A percentile compares a stretch with the other conserved stretches of the same genome.
Evolutionary conservation across 768 basidiomycete species (phyloP).

Genomic region (Phylloporus sp.): DNA sequence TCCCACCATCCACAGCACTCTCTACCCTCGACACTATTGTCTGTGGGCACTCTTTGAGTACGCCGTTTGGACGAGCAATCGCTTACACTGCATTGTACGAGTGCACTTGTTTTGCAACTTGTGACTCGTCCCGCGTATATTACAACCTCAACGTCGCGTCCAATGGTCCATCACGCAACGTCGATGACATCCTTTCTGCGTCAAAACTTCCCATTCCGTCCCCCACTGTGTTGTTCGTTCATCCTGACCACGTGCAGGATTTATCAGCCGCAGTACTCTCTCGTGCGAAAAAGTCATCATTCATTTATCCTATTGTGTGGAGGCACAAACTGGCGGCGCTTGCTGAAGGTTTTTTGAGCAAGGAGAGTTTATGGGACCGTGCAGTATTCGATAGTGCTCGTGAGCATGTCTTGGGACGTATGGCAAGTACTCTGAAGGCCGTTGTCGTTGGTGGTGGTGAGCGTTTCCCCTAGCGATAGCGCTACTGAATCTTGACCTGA

Average conservation of each 20-base stretch:
- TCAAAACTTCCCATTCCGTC: conserved; percentile 57
- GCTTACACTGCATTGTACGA: conserved; percentile 78
- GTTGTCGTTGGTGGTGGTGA: conserved; percentile 71
- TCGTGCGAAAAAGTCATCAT: conserved; percentile 49
- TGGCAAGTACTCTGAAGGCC: conserved; percentile 59
- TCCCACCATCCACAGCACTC: conserved; percentile 68
- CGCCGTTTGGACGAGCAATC: conserved; percentile 75
- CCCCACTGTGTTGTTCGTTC: conserved; percentile 77
- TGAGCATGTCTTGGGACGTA: conserved; percentile 52
- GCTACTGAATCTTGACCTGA: too few species aligned
- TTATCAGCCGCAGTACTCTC: conserved; percentile 52
- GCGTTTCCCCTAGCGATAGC: conserved; percentile 17
- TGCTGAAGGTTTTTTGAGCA: conserved; percentile 68
- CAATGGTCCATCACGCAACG: conserved; percentile 25
- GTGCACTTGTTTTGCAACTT: conserved; percentile 67
- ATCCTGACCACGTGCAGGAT: conserved; percentile 56
- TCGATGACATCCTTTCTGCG: conserved; percentile 47
- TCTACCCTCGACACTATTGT: conserved; percentile 74
- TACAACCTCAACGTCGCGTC: conserved; percentile 22
- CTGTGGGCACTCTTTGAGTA: conserved; percentile 68
- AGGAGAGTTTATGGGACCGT: conserved; percentile 83
- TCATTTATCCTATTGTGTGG: conserved; percentile 62
- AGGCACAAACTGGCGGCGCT: conserved; percentile 74
- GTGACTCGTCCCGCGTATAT: conserved; percentile 54
- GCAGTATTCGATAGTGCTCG: conserved; percentile 70